phyloP scores from a whole-genome alignment of 2,329 filamentous ascomycete genomes.

The Chrysosporium queenslandicum region DNA sequence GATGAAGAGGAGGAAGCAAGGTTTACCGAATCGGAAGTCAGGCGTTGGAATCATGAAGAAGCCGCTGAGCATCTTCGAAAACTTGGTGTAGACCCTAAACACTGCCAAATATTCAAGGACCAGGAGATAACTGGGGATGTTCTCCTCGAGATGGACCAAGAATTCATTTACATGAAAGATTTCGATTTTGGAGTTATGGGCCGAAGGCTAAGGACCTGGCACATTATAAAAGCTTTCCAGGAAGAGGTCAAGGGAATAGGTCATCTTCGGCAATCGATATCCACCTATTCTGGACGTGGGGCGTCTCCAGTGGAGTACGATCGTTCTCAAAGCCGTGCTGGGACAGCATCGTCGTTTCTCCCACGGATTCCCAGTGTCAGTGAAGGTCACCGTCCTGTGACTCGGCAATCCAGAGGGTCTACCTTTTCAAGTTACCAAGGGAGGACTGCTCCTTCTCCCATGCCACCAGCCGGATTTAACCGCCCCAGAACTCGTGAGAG shows the following conservation, averaged over 20 bases:
- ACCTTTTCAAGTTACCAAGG: constrained; percentile 13
- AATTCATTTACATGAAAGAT: constrained; percentile 87
- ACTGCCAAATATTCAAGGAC: constrained; percentile 89
- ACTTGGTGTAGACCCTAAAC: constrained; percentile 71
- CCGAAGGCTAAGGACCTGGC: constrained; percentile 83
- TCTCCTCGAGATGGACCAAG: constrained; percentile 86
- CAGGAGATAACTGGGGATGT: constrained; percentile 96
- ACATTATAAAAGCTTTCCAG: constrained; percentile 86
- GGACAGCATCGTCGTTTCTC: constrained; percentile 32
- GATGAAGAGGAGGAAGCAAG: constrained; percentile 70
- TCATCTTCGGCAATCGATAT: constrained; percentile 30
- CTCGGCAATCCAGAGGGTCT: constrained; percentile 12
- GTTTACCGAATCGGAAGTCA: constrained; percentile 65
- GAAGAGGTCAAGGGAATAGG: constrained; percentile 64
- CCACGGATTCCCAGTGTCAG: constrained; percentile 37
- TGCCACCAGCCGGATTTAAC: constrained; percentile 28
- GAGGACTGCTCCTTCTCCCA: constrained; percentile 20
- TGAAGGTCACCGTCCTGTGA: constrained; percentile 14
- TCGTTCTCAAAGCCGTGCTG: constrained; percentile 35
- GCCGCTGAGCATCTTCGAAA: constrained; percentile 86
- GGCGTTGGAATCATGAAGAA: constrained; percentile 65
- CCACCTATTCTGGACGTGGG: constrained; percentile 36
- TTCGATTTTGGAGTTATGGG: constrained; percentile 90
- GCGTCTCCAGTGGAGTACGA: constrained; percentile 34
- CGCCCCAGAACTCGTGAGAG: constrained; percentile 36